Percentiles rank a stretch among this genome's conserved stretches.
Evolutionary conservation across 805 yeast genomes (phyloP).

Genomic region (Ogataea allantospora): DNA sequence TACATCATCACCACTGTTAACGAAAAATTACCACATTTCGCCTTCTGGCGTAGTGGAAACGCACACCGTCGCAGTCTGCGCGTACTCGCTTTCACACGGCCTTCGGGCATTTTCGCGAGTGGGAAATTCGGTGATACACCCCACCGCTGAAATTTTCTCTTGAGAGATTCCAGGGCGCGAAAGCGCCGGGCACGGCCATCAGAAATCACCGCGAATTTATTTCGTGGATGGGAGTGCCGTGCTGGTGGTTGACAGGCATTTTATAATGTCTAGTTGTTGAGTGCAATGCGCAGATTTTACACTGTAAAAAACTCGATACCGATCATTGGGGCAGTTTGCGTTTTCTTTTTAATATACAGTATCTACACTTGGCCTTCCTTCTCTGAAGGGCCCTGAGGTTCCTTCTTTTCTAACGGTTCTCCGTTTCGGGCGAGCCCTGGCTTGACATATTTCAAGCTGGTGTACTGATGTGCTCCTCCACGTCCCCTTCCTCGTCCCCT

Average conservation of each 20-base stretch:
- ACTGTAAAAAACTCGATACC: conserved; percentile 38
- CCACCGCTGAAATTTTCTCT: conserved; percentile 31
- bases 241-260: conserved; percentile 37
- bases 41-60: conserved; percentile 17
- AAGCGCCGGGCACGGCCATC: conserved; percentile 40
- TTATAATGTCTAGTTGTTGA: conserved; percentile 31
- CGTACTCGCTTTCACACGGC: conserved; percentile 36
- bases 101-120: conserved; percentile 30
- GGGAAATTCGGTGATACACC: conserved; percentile 42
- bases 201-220: conserved; percentile 26
- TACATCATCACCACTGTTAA: no score
- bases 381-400: no score
- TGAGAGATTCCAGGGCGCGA: conserved; percentile 39
- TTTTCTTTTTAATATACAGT: conserved; percentile 8
- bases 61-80: conserved; percentile 32
- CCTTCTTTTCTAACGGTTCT: conserved; percentile 13
- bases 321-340: conserved; percentile 34
- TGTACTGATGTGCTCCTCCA: conserved; percentile 13
- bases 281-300: conserved; percentile 40
- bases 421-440: conserved; percentile 27
- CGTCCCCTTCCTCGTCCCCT: conserved; percentile 18
- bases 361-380: conserved; percentile 1
- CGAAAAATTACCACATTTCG: conserved; percentile 14
- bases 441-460: conserved; percentile 25
- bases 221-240: conserved; percentile 35